These are phyloP conservation scores for Exophiala oligosperma DNA, from an alignment of 2,329 filamentous ascomycete genomes.

Conservation along the genomic window DNA sequence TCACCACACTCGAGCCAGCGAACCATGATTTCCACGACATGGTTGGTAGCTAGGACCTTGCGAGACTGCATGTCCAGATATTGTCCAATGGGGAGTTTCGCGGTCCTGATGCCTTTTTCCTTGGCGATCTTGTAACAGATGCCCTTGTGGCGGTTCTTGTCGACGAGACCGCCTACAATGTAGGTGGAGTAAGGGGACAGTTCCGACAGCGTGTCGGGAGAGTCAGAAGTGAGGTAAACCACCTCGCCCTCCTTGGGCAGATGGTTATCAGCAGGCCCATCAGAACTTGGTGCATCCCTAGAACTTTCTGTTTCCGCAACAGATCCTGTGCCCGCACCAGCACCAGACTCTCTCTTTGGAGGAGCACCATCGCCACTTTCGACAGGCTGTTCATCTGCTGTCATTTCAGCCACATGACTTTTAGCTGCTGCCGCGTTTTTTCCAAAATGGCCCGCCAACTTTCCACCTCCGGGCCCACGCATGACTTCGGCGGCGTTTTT, in stretches of 20 bases:
- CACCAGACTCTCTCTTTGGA: neutral
- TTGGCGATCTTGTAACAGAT: conserved; percentile 83
- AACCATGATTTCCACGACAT: conserved; percentile 95
- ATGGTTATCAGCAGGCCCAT: neutral
- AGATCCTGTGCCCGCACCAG: neutral
- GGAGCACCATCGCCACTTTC: no score
- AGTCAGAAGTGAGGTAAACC: conserved; percentile 90
- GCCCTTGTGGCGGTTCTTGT: conserved; percentile 94
- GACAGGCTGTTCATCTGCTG: neutral
- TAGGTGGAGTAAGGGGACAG: conserved; percentile 88
- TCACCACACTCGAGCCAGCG: conserved; percentile 87
- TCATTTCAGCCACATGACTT: neutral
- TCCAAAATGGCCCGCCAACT: conserved; percentile 58
- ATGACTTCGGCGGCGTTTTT: conserved; percentile 68
- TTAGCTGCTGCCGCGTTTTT: neutral
- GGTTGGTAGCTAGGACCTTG: conserved; percentile 86
- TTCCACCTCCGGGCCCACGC: conserved; percentile 56
- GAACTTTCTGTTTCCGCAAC: conserved; percentile 1
- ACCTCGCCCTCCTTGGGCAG: conserved; percentile 53
- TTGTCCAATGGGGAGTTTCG: conserved; percentile 90
- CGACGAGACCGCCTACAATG: conserved; percentile 89
- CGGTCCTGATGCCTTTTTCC: conserved; percentile 71
- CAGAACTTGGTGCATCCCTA: neutral
- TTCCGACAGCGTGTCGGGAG: conserved; percentile 76
- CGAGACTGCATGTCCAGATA: conserved; percentile 89